Evolutionary conservation across 805 yeast species (phyloP).

Genomic region (Lipomyces anomalus): DNA sequence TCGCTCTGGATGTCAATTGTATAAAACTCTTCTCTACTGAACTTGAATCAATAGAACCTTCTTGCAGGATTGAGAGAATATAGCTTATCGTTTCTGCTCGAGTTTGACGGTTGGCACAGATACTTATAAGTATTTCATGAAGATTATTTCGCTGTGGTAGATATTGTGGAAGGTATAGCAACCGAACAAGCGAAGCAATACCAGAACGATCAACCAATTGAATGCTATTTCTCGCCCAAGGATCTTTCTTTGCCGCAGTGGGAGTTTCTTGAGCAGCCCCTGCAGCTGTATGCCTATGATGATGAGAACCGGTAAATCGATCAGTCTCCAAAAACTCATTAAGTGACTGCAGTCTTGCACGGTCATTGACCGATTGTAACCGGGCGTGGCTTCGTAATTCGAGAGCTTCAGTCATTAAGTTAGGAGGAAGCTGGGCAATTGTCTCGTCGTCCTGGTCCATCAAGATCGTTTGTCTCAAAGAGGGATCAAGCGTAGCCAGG

Average conservation of each 20-base stretch:
- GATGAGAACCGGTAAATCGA: conserved; percentile 1
- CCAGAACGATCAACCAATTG: conserved; percentile 74
- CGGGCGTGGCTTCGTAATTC: conserved; percentile 25
- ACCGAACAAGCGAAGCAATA: conserved; percentile 62
- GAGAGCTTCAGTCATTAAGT: conserved; percentile 32
- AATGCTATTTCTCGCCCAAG: conserved; percentile 42
- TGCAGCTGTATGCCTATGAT: conserved; percentile 7
- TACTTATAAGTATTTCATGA: conserved; percentile 56
- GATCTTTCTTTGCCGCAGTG: conserved; percentile 30
- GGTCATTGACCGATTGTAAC: no score
- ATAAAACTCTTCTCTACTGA: conserved; percentile 58
- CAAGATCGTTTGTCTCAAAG: conserved; percentile 31
- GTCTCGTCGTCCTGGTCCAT: conserved; percentile 33
- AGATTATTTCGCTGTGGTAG: conserved; percentile 52
- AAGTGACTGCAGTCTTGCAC: conserved; percentile 3
- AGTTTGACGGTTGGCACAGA: conserved; percentile 74
- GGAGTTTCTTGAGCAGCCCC: conserved; percentile 14
- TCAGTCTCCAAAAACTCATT: conserved; percentile 10
- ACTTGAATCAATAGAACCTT: conserved; percentile 59
- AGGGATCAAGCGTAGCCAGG: conserved; percentile 32
- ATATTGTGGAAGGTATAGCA: conserved; percentile 66
- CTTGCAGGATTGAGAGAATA: conserved; percentile 63
- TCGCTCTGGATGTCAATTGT: conserved; percentile 50
- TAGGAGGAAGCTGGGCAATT: conserved; percentile 30
- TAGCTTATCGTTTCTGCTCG: conserved; percentile 68